These are phyloP conservation scores for Ramaria sp. DNA, from an alignment of 768 basidiomycete species.

Conservation along the genomic window DNA sequence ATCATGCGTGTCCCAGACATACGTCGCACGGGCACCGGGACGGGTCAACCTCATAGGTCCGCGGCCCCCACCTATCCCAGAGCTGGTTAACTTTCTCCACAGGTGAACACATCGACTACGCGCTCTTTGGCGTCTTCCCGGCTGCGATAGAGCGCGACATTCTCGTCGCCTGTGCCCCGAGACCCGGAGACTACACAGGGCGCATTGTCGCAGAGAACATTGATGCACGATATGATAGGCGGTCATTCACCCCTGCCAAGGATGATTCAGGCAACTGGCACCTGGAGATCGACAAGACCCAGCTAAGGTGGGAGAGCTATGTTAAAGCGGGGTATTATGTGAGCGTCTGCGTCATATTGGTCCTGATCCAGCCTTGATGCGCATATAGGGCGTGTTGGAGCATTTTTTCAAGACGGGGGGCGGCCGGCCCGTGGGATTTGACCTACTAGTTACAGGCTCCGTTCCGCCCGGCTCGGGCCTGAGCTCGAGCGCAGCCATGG, in stretches of 20 bases:
- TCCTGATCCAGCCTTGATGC: neutral
- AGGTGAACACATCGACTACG: constrained; percentile 83
- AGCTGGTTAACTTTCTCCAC: constrained; percentile 7
- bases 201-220: constrained; percentile 22
- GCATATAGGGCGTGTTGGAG: constrained; percentile 52
- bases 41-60: constrained; percentile 51
- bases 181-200: constrained; percentile 20
- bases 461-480: constrained; percentile 84
- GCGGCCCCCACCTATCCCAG: neutral
- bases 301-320: constrained; percentile 78
- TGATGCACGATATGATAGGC: constrained; percentile 45
- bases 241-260: constrained; percentile 45
- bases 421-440: constrained; percentile 44
- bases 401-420: constrained; percentile 34
- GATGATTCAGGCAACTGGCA: constrained; percentile 40
- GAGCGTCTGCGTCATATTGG: constrained; percentile 17
- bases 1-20: constrained; percentile 18
- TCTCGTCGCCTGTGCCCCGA: constrained; percentile 63
- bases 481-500: constrained; percentile 84
- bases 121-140: constrained; percentile 75
- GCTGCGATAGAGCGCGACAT: constrained; percentile 81
- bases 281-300: constrained; percentile 59
- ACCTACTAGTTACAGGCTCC: constrained; percentile 68
- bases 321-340: constrained; percentile 82
- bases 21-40: constrained; percentile 70